Evolutionary conservation across 2,329 filamentous ascomycete species (phyloP).

Genomic region (Tolypocladium cylindrosporum): DNA sequence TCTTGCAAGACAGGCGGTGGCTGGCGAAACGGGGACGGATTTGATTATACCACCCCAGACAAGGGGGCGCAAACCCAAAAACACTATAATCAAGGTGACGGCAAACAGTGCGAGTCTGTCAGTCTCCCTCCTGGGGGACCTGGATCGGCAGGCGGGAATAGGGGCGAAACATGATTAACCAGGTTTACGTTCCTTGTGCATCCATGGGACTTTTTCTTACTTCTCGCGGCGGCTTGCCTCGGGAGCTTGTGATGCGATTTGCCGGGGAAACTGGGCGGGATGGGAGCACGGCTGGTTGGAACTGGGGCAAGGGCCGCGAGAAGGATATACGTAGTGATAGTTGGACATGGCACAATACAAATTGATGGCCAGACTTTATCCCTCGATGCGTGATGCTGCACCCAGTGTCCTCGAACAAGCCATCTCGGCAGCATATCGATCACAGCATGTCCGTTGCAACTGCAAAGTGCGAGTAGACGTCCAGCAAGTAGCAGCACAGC

Average conservation of each 20-base stretch:
- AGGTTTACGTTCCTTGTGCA: background rate
- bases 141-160: background rate
- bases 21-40: background rate
- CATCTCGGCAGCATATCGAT: background rate
- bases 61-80: background rate
- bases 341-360: conserved; percentile 19
- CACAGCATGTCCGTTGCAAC: too few species aligned
- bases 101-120: background rate
- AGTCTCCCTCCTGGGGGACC: background rate
- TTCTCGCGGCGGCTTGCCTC: background rate
- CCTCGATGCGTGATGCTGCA: background rate
- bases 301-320: background rate
- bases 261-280: background rate
- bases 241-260: background rate
- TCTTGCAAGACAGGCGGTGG: background rate
- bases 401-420: background rate
- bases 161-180: background rate
- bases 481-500: background rate
- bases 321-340: conserved; percentile 15
- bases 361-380: conserved; percentile 9
- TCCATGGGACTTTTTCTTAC: background rate
- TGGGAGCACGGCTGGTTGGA: background rate
- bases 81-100: background rate
- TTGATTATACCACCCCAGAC: background rate
- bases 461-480: background rate